These are phyloP conservation scores for Golubevia pallescens DNA, from an alignment of 1,284 basidiomycete species.

Conservation along the genomic window DNA sequence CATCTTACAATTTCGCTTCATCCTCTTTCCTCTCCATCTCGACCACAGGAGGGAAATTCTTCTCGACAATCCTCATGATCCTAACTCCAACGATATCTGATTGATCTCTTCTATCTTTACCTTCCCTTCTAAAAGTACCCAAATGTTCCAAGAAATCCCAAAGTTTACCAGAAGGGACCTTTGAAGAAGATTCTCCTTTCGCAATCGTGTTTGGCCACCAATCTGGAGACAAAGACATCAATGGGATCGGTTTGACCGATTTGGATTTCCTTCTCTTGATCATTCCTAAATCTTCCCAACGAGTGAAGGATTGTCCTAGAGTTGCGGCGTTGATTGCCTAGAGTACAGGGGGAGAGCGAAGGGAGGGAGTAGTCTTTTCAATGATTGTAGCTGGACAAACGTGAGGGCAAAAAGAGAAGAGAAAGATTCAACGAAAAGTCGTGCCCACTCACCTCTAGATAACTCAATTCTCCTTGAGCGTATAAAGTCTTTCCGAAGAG, in stretches of 20 bases:
- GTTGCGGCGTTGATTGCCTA: conserved; percentile 45
- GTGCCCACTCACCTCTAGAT: conserved; percentile 61
- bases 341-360: not conserved
- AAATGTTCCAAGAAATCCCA: conserved; percentile 56
- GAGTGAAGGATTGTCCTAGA: conserved; percentile 40
- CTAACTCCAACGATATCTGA: conserved; percentile 18
- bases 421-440: no score
- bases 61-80: conserved; percentile 2
- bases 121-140: conserved; percentile 61
- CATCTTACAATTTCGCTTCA: no score
- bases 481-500: conserved; percentile 64
- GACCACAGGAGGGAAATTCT: not conserved
- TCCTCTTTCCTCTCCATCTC: not conserved
- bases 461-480: conserved; percentile 61
- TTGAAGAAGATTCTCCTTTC: conserved; percentile 17
- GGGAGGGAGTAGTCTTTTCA: no score
- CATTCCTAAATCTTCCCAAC: conserved; percentile 50
- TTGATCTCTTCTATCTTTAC: conserved; percentile 53
- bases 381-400: no score
- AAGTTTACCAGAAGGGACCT: conserved; percentile 25
- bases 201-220: conserved; percentile 34
- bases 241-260: conserved; percentile 50
- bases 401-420: no score
- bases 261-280: conserved; percentile 37
- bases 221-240: conserved; percentile 59